A percentile compares a stretch with the other conserved stretches of the same genome.
These are phyloP conservation scores for Lachnellula arida DNA, from an alignment of 2,329 filamentous ascomycete genomes.

Conservation along the genomic window DNA sequence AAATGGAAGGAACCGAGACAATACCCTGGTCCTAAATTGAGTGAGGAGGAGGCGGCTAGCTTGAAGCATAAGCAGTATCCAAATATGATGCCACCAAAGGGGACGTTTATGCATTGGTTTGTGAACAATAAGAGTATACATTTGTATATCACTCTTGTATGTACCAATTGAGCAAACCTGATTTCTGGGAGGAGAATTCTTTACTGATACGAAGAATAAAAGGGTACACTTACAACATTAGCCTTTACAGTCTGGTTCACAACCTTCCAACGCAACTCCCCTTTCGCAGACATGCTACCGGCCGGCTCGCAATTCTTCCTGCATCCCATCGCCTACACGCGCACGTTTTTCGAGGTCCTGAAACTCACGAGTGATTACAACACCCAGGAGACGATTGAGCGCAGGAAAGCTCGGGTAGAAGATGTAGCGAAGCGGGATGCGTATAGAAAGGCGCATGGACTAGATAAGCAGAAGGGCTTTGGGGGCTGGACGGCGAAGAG, in stretches of 20 bases:
- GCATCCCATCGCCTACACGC: conserved; percentile 64
- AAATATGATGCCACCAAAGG: conserved; percentile 79
- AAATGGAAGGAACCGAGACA: conserved; percentile 54
- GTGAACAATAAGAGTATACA: conserved; percentile 74
- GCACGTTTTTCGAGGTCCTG: conserved; percentile 66
- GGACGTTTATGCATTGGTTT: conserved; percentile 81
- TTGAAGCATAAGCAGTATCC: conserved; percentile 75
- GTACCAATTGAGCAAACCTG: conserved; percentile 23
- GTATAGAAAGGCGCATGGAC: conserved; percentile 80
- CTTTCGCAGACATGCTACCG: conserved; percentile 75
- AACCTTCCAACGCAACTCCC: conserved; percentile 75
- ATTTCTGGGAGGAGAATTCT: background rate
- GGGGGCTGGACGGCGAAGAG: conserved; percentile 42
- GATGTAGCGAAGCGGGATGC: conserved; percentile 83
- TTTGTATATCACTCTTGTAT: conserved; percentile 76
- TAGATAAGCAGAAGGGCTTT: conserved; percentile 60
- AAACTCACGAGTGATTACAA: conserved; percentile 70
- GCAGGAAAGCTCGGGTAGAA: conserved; percentile 68
- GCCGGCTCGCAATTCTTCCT: conserved; percentile 61
- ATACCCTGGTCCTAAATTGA: conserved; percentile 68
- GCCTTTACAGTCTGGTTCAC: conserved; percentile 68
- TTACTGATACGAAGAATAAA: background rate
- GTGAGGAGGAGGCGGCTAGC: conserved; percentile 57
- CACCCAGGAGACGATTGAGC: conserved; percentile 63
- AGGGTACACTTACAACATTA: conserved; percentile 42